These are phyloP conservation scores for Lachnellula subtilissima DNA, from an alignment of 2,329 filamentous ascomycete genomes.

Conservation along the genomic window DNA sequence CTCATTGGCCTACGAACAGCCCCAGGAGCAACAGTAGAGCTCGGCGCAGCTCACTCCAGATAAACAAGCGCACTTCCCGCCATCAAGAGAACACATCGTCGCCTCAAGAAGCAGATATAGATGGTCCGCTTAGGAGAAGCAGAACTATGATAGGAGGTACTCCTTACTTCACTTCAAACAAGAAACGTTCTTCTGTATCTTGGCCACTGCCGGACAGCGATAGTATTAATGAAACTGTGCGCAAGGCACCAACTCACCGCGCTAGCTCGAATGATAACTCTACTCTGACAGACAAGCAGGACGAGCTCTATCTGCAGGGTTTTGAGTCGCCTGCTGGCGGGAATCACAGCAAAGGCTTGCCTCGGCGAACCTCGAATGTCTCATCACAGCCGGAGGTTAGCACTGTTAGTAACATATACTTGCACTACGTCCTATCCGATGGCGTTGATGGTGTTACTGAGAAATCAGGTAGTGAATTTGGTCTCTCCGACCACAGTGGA, in stretches of 20 bases:
- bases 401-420: conserved; percentile 28
- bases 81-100: background rate
- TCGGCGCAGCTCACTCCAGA: background rate
- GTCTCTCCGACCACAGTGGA: background rate
- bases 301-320: background rate
- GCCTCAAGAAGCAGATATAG: background rate
- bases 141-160: background rate
- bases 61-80: background rate
- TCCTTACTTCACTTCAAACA: background rate
- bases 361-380: background rate
- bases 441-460: conserved; percentile 2
- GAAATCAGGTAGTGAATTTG: conserved; percentile 1
- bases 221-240: background rate
- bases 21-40: background rate
- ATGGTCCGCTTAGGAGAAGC: background rate
- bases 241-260: background rate
- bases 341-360: background rate
- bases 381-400: conserved; percentile 20
- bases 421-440: conserved; percentile 18
- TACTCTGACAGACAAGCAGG: background rate
- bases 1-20: conserved; percentile 2
- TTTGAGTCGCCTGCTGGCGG: background rate
- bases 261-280: background rate
- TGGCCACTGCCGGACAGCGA: conserved; percentile 5
- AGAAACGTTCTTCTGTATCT: conserved; percentile 3